Percentiles rank a stretch among this genome's conserved stretches.
phyloP scores from a whole-genome alignment of 176 grass and related monocot species.

The Elaeis guineensis region DNA sequence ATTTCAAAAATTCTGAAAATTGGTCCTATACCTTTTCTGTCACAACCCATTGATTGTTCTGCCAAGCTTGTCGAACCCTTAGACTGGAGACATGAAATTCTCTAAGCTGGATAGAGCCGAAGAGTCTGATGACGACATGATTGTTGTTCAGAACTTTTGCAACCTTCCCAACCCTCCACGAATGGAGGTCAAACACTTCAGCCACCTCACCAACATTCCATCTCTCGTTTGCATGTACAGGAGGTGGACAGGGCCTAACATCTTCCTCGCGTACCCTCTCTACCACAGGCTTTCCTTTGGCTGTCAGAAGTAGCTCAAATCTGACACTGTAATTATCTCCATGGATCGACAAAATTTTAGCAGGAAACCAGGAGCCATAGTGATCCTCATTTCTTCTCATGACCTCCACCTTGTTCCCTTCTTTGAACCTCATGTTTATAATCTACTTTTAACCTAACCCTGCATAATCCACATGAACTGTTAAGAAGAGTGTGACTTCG shows the following conservation, averaged over 20 bases:
- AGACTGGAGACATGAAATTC: slow-evolving; percentile 50
- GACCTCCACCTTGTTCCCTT: slow-evolving; percentile 9
- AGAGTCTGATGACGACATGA: slow-evolving; percentile 39
- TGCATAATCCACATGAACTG: background rate
- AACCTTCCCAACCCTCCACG: slow-evolving; percentile 62
- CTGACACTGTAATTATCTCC: background rate
- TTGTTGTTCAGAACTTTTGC: slow-evolving; percentile 40
- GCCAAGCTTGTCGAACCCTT: slow-evolving; percentile 31
- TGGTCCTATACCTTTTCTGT: slow-evolving; percentile 21
- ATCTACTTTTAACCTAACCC: slow-evolving; percentile 6
- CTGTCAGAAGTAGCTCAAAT: slow-evolving; percentile 12
- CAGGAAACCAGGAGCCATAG: slow-evolving; percentile 22
- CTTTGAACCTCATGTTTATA: slow-evolving; percentile 35
- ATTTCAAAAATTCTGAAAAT: background rate
- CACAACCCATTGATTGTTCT: slow-evolving; percentile 13
- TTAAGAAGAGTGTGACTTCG: background rate
- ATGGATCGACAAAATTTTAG: slow-evolving; percentile 1
- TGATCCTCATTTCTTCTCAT: slow-evolving; percentile 22
- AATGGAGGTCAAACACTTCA: slow-evolving; percentile 46
- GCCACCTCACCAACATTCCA: slow-evolving; percentile 66
- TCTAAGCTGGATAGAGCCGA: slow-evolving; percentile 54
- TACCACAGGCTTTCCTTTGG: slow-evolving; percentile 8
- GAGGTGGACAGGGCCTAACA: slow-evolving; percentile 25
- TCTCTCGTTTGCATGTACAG: slow-evolving; percentile 26
- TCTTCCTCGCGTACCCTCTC: slow-evolving; percentile 12